These are phyloP conservation scores for Plasmodium reichenowi DNA, from an alignment of 169 alveolate species.

Conservation along the genomic window DNA sequence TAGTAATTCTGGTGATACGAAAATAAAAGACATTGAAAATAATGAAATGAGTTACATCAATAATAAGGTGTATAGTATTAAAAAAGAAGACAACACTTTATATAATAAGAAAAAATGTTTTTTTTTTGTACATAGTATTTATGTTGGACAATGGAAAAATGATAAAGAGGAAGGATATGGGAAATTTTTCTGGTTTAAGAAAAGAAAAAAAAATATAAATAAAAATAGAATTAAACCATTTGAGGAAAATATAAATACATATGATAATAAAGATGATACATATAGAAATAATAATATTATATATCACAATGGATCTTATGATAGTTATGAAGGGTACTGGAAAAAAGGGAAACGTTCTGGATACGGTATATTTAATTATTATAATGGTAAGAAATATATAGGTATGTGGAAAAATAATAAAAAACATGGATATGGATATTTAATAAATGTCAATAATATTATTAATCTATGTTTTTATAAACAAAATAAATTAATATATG, in stretches of 20 bases:
- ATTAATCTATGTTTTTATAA: slow-evolving; percentile 10
- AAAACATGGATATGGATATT: slow-evolving; percentile 37
- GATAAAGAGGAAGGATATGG: slow-evolving; percentile 37
- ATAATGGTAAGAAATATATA: slow-evolving; percentile 46
- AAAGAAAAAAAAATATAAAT: background rate
- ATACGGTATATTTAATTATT: slow-evolving; percentile 40
- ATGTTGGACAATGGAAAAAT: slow-evolving; percentile 50
- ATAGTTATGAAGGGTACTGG: slow-evolving; percentile 60
- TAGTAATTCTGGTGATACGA: background rate
- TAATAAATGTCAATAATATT: slow-evolving; percentile 17
- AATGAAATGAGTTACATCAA: background rate
- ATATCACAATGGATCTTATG: slow-evolving; percentile 13
- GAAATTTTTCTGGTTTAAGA: slow-evolving; percentile 28
- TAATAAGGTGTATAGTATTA: background rate
- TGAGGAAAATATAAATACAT: too few species aligned
- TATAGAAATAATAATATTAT: background rate
- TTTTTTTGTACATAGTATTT: background rate
- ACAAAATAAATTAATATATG: slow-evolving; percentile 17
- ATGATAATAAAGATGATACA: too few species aligned
- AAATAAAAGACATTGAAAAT: background rate
- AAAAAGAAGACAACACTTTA: background rate
- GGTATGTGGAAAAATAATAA: slow-evolving; percentile 60
- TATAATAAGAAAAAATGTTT: background rate
- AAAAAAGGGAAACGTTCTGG: slow-evolving; percentile 44
- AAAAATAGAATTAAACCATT: too few species aligned